Conservation (phyloP, 371 early-diverging fungal genomes). For the Zopfochytrium polystomum region DNA sequence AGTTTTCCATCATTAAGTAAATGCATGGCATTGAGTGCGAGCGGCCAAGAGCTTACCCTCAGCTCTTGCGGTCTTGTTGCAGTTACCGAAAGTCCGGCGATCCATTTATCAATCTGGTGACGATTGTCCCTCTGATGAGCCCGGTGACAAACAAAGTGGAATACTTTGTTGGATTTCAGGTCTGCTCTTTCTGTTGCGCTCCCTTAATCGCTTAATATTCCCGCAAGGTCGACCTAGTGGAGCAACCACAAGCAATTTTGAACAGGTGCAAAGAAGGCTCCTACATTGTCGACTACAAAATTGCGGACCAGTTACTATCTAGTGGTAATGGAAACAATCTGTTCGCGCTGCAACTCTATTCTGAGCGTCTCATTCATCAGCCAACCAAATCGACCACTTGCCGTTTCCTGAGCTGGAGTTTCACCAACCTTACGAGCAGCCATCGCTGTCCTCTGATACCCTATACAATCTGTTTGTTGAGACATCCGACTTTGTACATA, state of each 20-base stretch:
- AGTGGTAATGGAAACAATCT: too few relatives aligned
- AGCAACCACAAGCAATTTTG: slow-evolving; percentile 66
- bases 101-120: slow-evolving; percentile 67
- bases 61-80: neutral
- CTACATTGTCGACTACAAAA: slow-evolving; percentile 38
- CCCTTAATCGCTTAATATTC: too few relatives aligned
- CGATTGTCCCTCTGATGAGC: slow-evolving; percentile 58
- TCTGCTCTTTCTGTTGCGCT: too few relatives aligned
- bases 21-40: neutral
- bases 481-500: slow-evolving; percentile 54
- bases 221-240: slow-evolving; percentile 66
- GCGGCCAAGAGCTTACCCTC: too few relatives aligned
- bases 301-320: too few relatives aligned
- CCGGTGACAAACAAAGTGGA: slow-evolving; percentile 49
- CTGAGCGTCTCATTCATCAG: too few relatives aligned
- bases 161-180: slow-evolving; percentile 66
- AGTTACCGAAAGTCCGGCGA: slow-evolving; percentile 61
- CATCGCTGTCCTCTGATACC: slow-evolving; percentile 9
- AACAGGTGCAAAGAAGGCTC: slow-evolving; percentile 53
- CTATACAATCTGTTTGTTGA: slow-evolving; percentile 25
- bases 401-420: too few relatives aligned
- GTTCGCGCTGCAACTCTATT: too few relatives aligned
- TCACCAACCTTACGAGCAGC: too few relatives aligned
- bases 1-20: slow-evolving; percentile 59
- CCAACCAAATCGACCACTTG: too few relatives aligned